Evolutionary conservation across 108 stramenopile genomes (phyloP), one percentile per base, ranked within the genome.

Genomic region (Craspedostauros australis): DNA sequence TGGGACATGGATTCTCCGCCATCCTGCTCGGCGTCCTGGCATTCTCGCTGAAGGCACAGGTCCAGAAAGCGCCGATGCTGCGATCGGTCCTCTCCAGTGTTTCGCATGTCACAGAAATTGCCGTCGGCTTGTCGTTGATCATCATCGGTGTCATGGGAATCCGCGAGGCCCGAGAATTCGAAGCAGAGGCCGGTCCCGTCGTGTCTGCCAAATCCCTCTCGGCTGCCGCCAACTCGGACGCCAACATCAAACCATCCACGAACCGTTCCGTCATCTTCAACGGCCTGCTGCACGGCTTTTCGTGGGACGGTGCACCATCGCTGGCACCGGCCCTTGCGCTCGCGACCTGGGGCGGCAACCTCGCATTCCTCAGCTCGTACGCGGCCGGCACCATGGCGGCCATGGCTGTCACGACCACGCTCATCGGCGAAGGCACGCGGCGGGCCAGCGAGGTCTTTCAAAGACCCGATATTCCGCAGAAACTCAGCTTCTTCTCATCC

Each of bases 281-380:
- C 60, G 96, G 96, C 8, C 51, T 95, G 9, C 62, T 98, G 39
- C 95, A 96, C 54, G 96, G 96, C 9, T 95, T 98, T 55, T 86
- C 83, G 8, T 95, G 94, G 95, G 96, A 98, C 58, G 96, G 96
- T 15, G 93, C 94, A 0, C 96, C 96, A 8, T 88, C 83, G 11
- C 50, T 98, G 58, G 96, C 96, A 1, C 94, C 94, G 1, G 89
- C 95, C 1, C 49, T 98, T 19, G 96, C 95, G 34, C 80, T 95
- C 22, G 77, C 88, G 6, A 82, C 88, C 11, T 95, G 91, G 91
- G 55, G 65, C 14, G 82, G 91, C 15, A 92, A 83, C 27, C 37
- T 95, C 1, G 72, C 82, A 19, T 98, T 96, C 56, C 70, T 98
- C 18, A 54, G 93, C 15, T 74, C 89, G n/a, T 98, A 98, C 57